Conservation (phyloP, 1,284 basidiomycete species). For the Puccinia novopanici region DNA sequence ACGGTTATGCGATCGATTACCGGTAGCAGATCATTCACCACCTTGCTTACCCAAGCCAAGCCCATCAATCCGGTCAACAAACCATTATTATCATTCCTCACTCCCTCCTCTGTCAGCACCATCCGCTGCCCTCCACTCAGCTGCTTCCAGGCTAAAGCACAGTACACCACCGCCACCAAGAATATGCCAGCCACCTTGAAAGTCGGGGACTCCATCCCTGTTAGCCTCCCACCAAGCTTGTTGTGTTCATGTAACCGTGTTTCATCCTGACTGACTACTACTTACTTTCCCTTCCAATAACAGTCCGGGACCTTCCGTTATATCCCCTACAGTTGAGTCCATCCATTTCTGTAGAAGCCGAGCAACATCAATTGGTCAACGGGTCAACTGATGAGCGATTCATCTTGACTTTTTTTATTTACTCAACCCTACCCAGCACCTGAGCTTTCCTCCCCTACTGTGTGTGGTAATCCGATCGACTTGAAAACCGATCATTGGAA, state of each 20-base stretch:
- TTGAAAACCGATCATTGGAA: constrained; percentile 46
- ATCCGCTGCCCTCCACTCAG: neutral
- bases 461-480: constrained; percentile 37
- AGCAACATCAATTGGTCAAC: neutral
- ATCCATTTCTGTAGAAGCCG: neutral
- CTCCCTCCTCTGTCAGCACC: neutral
- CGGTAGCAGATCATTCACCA: neutral
- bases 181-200: constrained; percentile 23
- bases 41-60: neutral
- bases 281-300: neutral
- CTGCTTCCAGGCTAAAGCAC: neutral
- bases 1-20: constrained; percentile 3
- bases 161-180: neutral
- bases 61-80: neutral
- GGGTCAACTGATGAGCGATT: too few relatives aligned
- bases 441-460: constrained; percentile 26
- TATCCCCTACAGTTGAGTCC: constrained; percentile 45
- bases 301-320: constrained; percentile 35
- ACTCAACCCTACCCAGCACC: neutral
- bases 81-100: neutral
- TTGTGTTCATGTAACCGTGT: neutral
- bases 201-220: constrained; percentile 45
- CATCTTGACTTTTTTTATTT: neutral
- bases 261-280: neutral
- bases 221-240: neutral